Conservation (phyloP, 2,329 filamentous ascomycete genomes). For the Aspergillus puulaauensis region DNA sequence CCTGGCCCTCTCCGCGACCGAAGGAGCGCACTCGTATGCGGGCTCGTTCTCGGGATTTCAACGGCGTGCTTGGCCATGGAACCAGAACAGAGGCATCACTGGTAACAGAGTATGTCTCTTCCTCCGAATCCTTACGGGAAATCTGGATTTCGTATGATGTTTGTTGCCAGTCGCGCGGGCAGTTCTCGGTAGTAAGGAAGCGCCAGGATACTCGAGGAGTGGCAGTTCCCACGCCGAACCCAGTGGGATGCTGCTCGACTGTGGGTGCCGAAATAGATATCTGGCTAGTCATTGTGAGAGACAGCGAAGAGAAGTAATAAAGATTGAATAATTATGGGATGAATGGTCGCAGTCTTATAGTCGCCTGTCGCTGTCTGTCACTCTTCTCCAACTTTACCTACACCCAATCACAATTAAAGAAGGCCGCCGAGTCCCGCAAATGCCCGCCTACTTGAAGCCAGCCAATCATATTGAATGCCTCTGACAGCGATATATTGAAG, state of each 20-base stretch:
- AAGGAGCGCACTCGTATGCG: slow-evolving; percentile 4
- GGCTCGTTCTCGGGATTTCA: neutral
- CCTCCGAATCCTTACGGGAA: neutral
- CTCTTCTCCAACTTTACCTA: no score
- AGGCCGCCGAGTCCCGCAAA: no score
- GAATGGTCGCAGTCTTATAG: no score
- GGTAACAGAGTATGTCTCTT: neutral
- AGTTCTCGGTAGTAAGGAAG: slow-evolving; percentile 14
- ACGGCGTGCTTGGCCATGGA: neutral
- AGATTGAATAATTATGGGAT: no score
- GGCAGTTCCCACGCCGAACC: slow-evolving; percentile 24
- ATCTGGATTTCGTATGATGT: slow-evolving; percentile 26
- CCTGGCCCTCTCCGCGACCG: neutral
- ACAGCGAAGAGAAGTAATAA: no score
- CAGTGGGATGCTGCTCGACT: slow-evolving; percentile 12
- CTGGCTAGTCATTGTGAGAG: neutral
- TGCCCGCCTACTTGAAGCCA: no score
- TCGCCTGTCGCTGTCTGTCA: no score
- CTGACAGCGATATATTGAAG: no score
- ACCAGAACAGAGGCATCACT: neutral
- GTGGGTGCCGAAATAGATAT: neutral
- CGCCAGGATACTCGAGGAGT: slow-evolving; percentile 29
- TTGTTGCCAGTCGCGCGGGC: slow-evolving; percentile 24
- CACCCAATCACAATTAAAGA: no score
- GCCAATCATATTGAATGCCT: no score